Evolutionary conservation across 257 asterid species (phyloP), one percentile per base, ranked within the genome.

Genomic region (Gentiana macrophylla): DNA sequence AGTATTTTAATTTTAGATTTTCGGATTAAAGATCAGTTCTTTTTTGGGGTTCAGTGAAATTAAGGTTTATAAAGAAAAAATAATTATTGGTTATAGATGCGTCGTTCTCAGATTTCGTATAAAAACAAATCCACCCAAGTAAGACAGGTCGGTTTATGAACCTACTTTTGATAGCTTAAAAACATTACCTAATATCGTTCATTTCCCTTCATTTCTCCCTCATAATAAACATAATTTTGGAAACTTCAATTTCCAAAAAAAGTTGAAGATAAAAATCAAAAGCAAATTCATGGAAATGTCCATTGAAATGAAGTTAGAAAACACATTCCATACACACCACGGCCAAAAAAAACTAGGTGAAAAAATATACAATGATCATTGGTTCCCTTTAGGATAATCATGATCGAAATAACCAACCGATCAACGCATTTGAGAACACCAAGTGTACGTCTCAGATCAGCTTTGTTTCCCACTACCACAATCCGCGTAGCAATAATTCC

Each of bases 381-480:
- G 61, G 4, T 5, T 15, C 62, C 58, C 49, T 1, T 35, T 53
- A 53, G 64, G 55, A 68, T 67, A 61, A 57, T n/a, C 61, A 49
- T 11, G 45, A 79, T 81, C 81, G 79, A 51, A 62, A 49, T 63
- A 79, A 13, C 11, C 44, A 0, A 0, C 8, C 0, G 37, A 75
- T 73, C 82, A 12, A 72, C 80, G 82, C 3, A 1, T 6, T 0
- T 0, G 0, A 8, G 0, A 0, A 0, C 5, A 4, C 78, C 84
- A 82, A 84, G 77, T 69, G 82, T 44, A 69, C 69, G 51, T 0
- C 4, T 24, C 0, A 0, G 75, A 85, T 72, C 35, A 6, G 49
- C 43, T 41, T 32, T 6, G 2, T 0, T n/a, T 2, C 7, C 46
- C 46, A 32, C 46, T n/a, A 1, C 44, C 5, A 5, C 41, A 45